Conservation (phyloP, 805 yeast species). For the Yamadazyma kitorensis region DNA sequence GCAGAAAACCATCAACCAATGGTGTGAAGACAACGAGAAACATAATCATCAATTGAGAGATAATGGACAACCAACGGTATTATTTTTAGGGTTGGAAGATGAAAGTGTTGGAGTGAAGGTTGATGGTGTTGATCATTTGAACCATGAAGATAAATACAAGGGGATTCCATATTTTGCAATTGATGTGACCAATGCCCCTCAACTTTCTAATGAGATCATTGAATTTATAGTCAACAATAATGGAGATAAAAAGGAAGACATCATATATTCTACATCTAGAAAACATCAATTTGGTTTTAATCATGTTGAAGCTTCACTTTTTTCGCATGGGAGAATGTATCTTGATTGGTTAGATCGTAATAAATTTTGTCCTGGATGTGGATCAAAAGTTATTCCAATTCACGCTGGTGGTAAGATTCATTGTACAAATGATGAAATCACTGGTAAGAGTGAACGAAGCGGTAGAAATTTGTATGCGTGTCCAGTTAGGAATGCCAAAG, state of each 20-base stretch:
- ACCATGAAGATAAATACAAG: conserved; percentile 45
- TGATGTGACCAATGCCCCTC: conserved; percentile 49
- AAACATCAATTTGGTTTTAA: conserved; percentile 35
- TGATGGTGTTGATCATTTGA: conserved; percentile 27
- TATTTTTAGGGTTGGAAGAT: conserved; percentile 47
- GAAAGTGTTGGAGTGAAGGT: conserved; percentile 42
- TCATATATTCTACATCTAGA: conserved; percentile 33
- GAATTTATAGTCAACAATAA: conserved; percentile 11
- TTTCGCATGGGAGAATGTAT: conserved; percentile 80
- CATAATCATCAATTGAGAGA: conserved; percentile 41
- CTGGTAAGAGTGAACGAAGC: conserved; percentile 13
- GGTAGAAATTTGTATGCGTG: conserved; percentile 23
- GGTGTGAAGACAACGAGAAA: conserved; percentile 32
- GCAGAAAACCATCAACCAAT: conserved; percentile 15
- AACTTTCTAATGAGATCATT: conserved; percentile 36
- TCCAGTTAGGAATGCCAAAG: conserved; percentile 38
- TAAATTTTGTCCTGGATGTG: conserved; percentile 85
- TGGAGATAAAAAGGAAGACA: conserved; percentile 9
- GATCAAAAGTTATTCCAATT: conserved; percentile 55
- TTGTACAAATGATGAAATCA: conserved; percentile 36
- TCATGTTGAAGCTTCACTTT: conserved; percentile 56
- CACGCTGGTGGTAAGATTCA: conserved; percentile 64
- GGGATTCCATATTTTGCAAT: conserved; percentile 68
- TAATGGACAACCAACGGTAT: conserved; percentile 31
- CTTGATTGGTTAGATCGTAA: conserved; percentile 80